Evolutionary conservation across 148 eudicot species (phyloP).

Genomic region (Linanthus parryae): DNA sequence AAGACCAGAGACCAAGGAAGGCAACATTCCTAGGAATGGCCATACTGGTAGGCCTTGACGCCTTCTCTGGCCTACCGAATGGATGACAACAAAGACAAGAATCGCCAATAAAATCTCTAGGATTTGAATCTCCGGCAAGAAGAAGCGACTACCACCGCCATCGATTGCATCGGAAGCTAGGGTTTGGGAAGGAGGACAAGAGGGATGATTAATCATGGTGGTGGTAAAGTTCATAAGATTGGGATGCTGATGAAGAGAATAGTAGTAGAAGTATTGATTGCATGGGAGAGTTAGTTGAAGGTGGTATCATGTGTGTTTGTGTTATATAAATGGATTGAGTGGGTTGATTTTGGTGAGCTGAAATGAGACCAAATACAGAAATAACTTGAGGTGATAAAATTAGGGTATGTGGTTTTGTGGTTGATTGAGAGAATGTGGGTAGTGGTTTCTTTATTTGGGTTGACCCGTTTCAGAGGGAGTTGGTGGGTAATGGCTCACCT

Average conservation of each 20-base stretch:
- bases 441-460: no score
- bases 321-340: conserved; percentile 32
- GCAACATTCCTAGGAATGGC: conserved; percentile 84
- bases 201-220: conserved; percentile 11
- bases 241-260: conserved; percentile 18
- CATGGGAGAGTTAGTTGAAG: conserved; percentile 24
- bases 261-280: conserved; percentile 12
- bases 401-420: no score
- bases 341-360: conserved; percentile 60
- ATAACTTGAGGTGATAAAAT: no score
- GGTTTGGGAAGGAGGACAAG: neutral
- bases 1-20: conserved; percentile 53
- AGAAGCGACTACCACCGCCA: neutral
- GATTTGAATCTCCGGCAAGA: conserved; percentile 37
- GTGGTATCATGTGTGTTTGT: conserved; percentile 30
- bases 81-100: conserved; percentile 45
- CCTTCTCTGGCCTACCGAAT: conserved; percentile 43
- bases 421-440: no score
- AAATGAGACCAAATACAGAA: no score
- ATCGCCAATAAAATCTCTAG: conserved; percentile 49
- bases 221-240: conserved; percentile 25
- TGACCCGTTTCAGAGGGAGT: no score
- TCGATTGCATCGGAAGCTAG: neutral
- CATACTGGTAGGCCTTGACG: conserved; percentile 59
- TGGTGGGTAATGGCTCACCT: no score